Evolutionary conservation across 768 basidiomycete genomes (phyloP).

Genomic region (Lentinula detonsa): DNA sequence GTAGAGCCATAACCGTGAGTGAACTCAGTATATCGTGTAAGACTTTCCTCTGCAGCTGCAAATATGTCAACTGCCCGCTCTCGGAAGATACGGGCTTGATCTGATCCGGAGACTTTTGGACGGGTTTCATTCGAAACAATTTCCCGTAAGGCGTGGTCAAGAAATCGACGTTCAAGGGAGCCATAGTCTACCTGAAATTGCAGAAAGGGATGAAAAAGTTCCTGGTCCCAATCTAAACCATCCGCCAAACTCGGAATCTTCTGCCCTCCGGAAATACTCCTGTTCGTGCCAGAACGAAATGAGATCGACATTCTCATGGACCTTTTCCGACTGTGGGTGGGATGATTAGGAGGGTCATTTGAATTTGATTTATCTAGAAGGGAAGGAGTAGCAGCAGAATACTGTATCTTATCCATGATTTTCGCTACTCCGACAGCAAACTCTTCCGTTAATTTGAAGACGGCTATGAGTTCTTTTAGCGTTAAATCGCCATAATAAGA

Average conservation of each 20-base stretch:
- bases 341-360: slow-evolving; percentile 10
- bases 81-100: slow-evolving; percentile 59
- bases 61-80: slow-evolving; percentile 77
- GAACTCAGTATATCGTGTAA: slow-evolving; percentile 67
- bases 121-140: slow-evolving; percentile 38
- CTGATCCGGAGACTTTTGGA: slow-evolving; percentile 30
- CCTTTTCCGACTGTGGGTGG: slow-evolving; percentile 40
- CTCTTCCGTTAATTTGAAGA: slow-evolving; percentile 74
- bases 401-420: slow-evolving; percentile 68
- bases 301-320: slow-evolving; percentile 65
- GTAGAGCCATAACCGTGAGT: slow-evolving; percentile 86
- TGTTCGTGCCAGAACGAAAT: slow-evolving; percentile 37
- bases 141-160: slow-evolving; percentile 53
- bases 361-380: slow-evolving; percentile 14
- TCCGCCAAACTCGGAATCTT: slow-evolving; percentile 23
- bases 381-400: slow-evolving; percentile 23
- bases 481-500: slow-evolving; percentile 56
- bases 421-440: slow-evolving; percentile 71
- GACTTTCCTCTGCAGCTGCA: slow-evolving; percentile 71
- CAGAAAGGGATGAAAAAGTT: slow-evolving; percentile 90
- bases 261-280: slow-evolving; percentile 18
- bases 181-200: slow-evolving; percentile 87
- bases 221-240: slow-evolving; percentile 78
- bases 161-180: slow-evolving; percentile 63
- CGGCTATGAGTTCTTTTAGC: slow-evolving; percentile 64